These are phyloP conservation scores for Backusella australiensis DNA, from an alignment of 192 early-diverging fungal species.

Conservation along the genomic window DNA sequence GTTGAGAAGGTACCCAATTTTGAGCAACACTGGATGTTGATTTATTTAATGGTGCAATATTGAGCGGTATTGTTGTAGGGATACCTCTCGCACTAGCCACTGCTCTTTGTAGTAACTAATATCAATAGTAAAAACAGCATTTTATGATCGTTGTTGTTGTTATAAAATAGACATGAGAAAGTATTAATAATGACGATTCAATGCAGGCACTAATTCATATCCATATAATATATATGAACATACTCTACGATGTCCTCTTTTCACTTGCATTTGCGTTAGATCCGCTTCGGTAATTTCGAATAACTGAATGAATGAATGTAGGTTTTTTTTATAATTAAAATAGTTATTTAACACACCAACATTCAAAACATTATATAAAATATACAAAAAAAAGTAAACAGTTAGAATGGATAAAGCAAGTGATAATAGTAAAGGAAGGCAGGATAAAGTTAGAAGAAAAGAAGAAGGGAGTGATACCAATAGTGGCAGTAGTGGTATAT, in stretches of 20 bases:
- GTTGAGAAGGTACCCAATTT: background rate
- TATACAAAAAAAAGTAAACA: background rate
- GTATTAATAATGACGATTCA: background rate
- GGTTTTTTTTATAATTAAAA: constrained; percentile 2
- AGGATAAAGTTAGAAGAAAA: background rate
- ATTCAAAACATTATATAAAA: background rate
- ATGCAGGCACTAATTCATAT: background rate
- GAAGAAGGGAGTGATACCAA: background rate
- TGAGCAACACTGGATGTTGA: background rate
- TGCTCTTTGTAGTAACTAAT: constrained; percentile 41
- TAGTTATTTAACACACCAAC: background rate
- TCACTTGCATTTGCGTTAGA: constrained; percentile 37
- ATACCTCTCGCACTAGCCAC: constrained; percentile 35
- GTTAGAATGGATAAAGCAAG: background rate
- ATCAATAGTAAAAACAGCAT: background rate
- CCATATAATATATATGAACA: constrained; percentile 1
- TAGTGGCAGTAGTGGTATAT: background rate
- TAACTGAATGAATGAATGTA: constrained; percentile 20
- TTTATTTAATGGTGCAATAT: background rate
- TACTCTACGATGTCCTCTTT: constrained; percentile 45
- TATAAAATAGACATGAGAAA: background rate
- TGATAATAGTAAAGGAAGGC: background rate
- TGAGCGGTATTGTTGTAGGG: constrained; percentile 2
- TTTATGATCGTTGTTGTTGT: background rate
- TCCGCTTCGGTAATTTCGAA: constrained; percentile 40